Conservation (phyloP, 2,329 filamentous ascomycete genomes). For the Cucurbitaria berberidis region DNA sequence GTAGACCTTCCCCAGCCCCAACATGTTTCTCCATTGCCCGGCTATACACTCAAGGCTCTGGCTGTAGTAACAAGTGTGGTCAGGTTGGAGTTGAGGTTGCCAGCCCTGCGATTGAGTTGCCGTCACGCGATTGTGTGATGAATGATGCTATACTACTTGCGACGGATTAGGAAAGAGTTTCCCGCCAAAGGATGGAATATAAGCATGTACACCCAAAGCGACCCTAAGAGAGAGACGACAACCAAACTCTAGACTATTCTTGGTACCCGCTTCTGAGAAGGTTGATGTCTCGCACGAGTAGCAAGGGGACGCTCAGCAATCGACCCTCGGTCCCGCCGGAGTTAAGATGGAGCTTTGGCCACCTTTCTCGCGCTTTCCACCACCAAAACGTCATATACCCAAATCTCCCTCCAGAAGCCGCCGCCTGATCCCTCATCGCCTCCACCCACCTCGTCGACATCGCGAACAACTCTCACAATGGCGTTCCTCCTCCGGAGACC, state of each 20-base stretch:
- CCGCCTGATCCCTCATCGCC: conserved; percentile 2
- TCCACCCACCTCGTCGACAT: conserved; percentile 7
- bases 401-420: conserved; percentile 12
- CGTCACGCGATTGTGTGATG: neutral
- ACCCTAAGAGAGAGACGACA: too few relatives aligned
- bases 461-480: conserved; percentile 54
- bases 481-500: conserved; percentile 69
- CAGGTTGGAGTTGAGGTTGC: neutral
- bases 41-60: neutral
- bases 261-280: too few relatives aligned
- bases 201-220: neutral
- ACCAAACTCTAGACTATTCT: too few relatives aligned
- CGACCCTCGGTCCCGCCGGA: neutral
- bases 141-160: neutral
- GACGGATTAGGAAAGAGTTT: neutral
- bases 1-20: conserved; percentile 23
- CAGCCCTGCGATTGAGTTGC: neutral
- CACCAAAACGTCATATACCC: conserved; percentile 20
- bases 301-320: neutral
- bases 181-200: neutral
- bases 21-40: neutral
- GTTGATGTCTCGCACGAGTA: too few relatives aligned
- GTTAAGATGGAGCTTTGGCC: conserved; percentile 19
- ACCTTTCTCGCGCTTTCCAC: conserved; percentile 30
- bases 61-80: neutral